Conservation (phyloP, 78 protist genomes). For the Creolimax fragrantissima region DNA sequence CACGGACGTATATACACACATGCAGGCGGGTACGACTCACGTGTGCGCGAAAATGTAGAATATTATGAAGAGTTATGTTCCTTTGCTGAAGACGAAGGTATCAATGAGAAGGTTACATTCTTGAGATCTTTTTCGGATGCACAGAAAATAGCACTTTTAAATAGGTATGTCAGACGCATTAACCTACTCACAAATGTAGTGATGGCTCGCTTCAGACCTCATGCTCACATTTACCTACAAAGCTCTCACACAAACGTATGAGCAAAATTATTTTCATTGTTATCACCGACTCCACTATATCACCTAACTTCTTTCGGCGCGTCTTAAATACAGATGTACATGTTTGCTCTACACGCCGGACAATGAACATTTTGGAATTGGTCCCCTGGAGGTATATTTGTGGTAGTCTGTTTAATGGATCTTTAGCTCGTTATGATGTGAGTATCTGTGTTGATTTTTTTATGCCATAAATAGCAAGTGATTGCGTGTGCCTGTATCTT, state of each 20-base stretch:
- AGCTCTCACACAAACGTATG: background rate
- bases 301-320: background rate
- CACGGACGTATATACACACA: too few relatives aligned
- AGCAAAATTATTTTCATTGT: background rate
- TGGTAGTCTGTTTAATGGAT: background rate
- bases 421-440: background rate
- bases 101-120: conserved; percentile 42
- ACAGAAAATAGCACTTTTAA: background rate
- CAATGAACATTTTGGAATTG: conserved; percentile 97
- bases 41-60: conserved; percentile 73
- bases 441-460: background rate
- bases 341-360: conserved; percentile 90
- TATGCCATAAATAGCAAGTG: background rate
- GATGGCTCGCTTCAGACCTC: background rate
- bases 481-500: background rate
- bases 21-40: conserved; percentile 87
- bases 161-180: background rate
- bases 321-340: background rate
- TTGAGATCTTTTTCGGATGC: conserved; percentile 31
- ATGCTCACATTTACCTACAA: background rate
- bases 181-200: background rate
- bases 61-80: conserved; percentile 48
- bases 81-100: background rate
- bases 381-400: conserved; percentile 82
- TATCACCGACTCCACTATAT: background rate